A percentile compares a stretch with the other conserved stretches of the same genome.
These are phyloP conservation scores for Didymellaceae sp. DNA, from an alignment of 2,329 filamentous ascomycete species.

Conservation along the genomic window DNA sequence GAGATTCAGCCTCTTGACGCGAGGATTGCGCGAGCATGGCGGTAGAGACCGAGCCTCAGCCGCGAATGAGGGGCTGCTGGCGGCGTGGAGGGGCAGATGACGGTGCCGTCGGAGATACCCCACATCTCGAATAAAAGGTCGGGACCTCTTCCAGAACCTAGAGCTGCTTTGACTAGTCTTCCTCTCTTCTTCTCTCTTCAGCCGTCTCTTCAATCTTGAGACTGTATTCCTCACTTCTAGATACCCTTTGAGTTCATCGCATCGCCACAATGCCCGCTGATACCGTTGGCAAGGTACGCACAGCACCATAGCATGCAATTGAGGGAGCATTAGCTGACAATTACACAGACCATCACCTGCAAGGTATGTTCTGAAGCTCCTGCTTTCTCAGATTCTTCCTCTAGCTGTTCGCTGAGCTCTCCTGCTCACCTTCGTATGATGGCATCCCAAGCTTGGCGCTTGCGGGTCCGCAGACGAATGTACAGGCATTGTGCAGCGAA, in stretches of 20 bases:
- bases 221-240: slow-evolving; percentile 14
- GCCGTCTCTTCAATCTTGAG: slow-evolving; percentile 10
- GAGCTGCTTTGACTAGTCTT: slow-evolving; percentile 16
- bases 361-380: slow-evolving; percentile 55
- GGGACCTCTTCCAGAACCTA: slow-evolving; percentile 29
- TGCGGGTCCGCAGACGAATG: slow-evolving; percentile 38
- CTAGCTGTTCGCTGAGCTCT: slow-evolving; percentile 24
- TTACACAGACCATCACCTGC: slow-evolving; percentile 83
- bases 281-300: slow-evolving; percentile 20
- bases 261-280: slow-evolving; percentile 16
- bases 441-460: slow-evolving; percentile 22
- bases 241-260: slow-evolving; percentile 23
- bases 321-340: slow-evolving; percentile 11
- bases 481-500: slow-evolving; percentile 14
- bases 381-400: slow-evolving; percentile 70
- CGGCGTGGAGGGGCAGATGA: slow-evolving; percentile 37
- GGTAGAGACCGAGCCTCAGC: slow-evolving; percentile 24
- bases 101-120: slow-evolving; percentile 25
- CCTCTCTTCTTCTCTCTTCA: slow-evolving; percentile 18
- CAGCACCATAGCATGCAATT: slow-evolving; percentile 3
- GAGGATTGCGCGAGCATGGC: slow-evolving; percentile 30
- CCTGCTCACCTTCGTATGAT: slow-evolving; percentile 9
- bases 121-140: slow-evolving; percentile 32
- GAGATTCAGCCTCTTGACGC: slow-evolving; percentile 37
- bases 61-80: slow-evolving; percentile 30